These are phyloP conservation scores for Linaria vulgaris DNA, from an alignment of 257 asterid genomes.

Conservation along the genomic window DNA sequence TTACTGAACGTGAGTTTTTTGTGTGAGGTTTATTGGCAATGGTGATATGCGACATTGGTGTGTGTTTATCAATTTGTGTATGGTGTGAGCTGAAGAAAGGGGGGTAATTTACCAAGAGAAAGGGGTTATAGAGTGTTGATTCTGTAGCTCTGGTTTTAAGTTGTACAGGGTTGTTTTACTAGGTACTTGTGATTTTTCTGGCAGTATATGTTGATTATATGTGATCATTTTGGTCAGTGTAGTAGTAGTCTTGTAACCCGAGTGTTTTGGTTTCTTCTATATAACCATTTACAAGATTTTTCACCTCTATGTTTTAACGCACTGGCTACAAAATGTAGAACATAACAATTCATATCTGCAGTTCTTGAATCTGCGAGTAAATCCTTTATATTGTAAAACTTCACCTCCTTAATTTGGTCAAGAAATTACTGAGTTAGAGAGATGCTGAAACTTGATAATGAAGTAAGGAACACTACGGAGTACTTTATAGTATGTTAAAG, in stretches of 20 bases:
- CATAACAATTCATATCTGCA: no score
- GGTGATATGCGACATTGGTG: conserved; percentile 2
- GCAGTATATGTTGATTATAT: neutral
- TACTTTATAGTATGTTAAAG: no score
- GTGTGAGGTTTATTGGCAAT: neutral
- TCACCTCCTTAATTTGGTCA: no score
- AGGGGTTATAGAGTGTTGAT: neutral
- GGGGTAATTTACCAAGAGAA: neutral
- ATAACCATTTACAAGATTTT: neutral
- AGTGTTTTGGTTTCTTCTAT: neutral
- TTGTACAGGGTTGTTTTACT: neutral
- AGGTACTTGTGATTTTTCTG: neutral
- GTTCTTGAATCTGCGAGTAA: no score
- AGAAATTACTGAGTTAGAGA: no score
- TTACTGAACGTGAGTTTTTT: conserved; percentile 2
- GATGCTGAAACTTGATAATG: no score
- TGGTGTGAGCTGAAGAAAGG: neutral
- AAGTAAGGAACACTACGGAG: no score
- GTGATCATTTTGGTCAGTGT: neutral
- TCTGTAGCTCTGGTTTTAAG: neutral
- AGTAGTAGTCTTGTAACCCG: no score
- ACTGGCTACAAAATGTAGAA: no score
- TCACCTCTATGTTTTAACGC: neutral
- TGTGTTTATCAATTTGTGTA: neutral
- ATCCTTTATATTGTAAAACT: no score